These are phyloP conservation scores for Calocera cornea DNA, from an alignment of 768 basidiomycete genomes.

Conservation along the genomic window DNA sequence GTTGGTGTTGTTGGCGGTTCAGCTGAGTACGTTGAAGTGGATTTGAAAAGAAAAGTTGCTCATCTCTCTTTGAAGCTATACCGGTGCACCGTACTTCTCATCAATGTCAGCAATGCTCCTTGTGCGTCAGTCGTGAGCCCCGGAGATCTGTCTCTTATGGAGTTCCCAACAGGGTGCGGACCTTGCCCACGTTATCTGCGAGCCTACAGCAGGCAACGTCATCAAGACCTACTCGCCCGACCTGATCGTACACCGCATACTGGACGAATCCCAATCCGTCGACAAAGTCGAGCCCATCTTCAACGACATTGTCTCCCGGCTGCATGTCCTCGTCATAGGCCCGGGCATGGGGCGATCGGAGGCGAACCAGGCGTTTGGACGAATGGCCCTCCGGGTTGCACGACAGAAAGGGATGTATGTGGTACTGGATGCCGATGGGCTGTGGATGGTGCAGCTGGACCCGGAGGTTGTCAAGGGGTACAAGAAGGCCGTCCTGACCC, in stretches of 20 bases:
- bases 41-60: neutral
- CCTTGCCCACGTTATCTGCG: slow-evolving; percentile 93
- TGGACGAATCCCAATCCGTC: slow-evolving; percentile 35
- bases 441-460: slow-evolving; percentile 70
- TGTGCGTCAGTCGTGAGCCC: slow-evolving; percentile 27
- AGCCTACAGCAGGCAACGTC: slow-evolving; percentile 76
- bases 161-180: slow-evolving; percentile 57
- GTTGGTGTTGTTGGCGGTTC: slow-evolving; percentile 92
- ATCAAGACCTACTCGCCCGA: slow-evolving; percentile 98
- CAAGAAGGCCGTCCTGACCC: slow-evolving; percentile 75
- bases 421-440: slow-evolving; percentile 87
- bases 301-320: slow-evolving; percentile 57
- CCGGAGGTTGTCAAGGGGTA: slow-evolving; percentile 67
- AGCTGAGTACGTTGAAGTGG: slow-evolving; percentile 51
- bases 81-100: slow-evolving; percentile 93
- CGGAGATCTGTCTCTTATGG: slow-evolving; percentile 16
- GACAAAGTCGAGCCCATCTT: slow-evolving; percentile 40
- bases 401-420: slow-evolving; percentile 65
- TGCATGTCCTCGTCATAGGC: slow-evolving; percentile 87
- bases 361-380: slow-evolving; percentile 79
- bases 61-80: slow-evolving; percentile 46
- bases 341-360: slow-evolving; percentile 85
- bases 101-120: slow-evolving; percentile 80
- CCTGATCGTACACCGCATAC: slow-evolving; percentile 90
- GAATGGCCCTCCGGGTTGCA: slow-evolving; percentile 61